phyloP scores from a whole-genome alignment of 495 filamentous ascomycete species.

The Neurospora tetraspora region DNA sequence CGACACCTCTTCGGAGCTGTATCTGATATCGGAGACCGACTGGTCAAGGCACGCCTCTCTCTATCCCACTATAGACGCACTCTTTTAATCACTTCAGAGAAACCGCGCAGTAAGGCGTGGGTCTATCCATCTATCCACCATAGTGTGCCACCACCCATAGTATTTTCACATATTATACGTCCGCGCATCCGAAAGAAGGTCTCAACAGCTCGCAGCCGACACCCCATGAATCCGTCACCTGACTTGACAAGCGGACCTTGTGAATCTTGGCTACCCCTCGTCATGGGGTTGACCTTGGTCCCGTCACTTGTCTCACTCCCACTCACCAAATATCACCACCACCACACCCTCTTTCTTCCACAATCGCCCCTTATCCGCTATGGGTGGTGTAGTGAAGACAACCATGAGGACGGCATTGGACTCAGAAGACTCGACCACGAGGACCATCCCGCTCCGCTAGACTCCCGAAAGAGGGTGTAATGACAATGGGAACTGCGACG shows the following conservation, averaged over 20 bases:
- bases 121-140: background rate
- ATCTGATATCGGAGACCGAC: background rate
- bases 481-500: background rate
- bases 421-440: background rate
- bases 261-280: background rate
- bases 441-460: background rate
- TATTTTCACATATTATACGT: background rate
- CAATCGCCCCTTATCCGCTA: background rate
- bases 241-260: background rate
- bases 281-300: slow-evolving; percentile 2
- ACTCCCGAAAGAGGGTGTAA: background rate
- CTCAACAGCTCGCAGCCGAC: background rate
- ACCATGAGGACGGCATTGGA: background rate
- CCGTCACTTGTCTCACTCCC: slow-evolving; percentile 5
- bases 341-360: background rate
- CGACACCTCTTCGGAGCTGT: background rate
- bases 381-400: background rate
- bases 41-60: background rate
- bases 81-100: background rate
- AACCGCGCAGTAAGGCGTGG: background rate
- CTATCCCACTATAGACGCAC: background rate
- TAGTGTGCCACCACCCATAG: background rate
- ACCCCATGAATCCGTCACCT: slow-evolving; percentile 2
- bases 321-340: background rate
- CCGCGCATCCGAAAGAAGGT: background rate